Percentiles rank a stretch among this genome's conserved stretches.
Conservation (phyloP, 148 eudicot genomes). For the Rhododendron mucronatum region DNA sequence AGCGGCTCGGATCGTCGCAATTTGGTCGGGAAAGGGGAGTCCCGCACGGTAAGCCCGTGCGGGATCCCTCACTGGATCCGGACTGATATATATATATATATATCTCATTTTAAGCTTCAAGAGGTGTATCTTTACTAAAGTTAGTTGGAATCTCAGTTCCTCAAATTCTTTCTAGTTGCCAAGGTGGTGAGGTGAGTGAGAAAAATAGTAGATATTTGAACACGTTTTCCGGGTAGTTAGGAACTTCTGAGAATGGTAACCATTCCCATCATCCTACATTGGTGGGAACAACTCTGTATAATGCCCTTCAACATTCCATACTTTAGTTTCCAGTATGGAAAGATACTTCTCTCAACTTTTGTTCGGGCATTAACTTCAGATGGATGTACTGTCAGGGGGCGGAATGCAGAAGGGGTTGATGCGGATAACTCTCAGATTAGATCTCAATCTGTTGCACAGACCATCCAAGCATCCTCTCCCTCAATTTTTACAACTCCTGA, state of each 20-base stretch:
- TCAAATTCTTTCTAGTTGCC: not conserved
- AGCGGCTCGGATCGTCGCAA: too few species aligned
- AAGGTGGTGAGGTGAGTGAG: not conserved
- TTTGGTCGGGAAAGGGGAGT: too few species aligned
- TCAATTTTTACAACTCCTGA: conserved; percentile 26
- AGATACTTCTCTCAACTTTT: not conserved
- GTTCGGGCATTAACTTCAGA: not conserved
- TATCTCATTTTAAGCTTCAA: not conserved
- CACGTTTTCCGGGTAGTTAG: not conserved
- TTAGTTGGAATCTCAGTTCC: not conserved
- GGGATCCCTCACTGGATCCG: too few species aligned
- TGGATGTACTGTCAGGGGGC: conserved; percentile 35
- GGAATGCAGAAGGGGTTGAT: conserved; percentile 20
- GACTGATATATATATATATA: not conserved
- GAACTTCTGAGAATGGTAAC: not conserved
- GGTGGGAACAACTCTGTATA: not conserved
- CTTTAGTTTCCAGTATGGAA: not conserved
- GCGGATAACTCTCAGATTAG: conserved; percentile 28
- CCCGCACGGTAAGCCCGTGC: too few species aligned
- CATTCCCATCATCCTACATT: not conserved
- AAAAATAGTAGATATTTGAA: not conserved
- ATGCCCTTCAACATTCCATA: not conserved
- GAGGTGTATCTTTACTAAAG: not conserved
- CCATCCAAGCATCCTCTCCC: conserved; percentile 32
- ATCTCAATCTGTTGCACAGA: conserved; percentile 21